These are phyloP conservation scores for Colletotrichum cereale DNA, from an alignment of 2,329 filamentous ascomycete genomes.

Conservation along the genomic window DNA sequence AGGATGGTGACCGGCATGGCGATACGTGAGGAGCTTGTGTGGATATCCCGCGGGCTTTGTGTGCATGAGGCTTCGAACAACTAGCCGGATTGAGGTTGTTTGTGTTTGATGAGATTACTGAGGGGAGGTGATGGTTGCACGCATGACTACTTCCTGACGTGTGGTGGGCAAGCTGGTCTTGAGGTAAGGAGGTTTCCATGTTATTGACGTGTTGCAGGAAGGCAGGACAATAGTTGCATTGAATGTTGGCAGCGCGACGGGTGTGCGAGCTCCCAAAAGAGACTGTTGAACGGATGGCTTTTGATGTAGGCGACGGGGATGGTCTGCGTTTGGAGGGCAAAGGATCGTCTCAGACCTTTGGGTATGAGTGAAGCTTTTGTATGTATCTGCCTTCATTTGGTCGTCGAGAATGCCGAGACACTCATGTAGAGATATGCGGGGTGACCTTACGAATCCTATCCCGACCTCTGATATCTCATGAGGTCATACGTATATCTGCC, in stretches of 20 bases:
- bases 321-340: neutral
- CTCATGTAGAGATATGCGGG: neutral
- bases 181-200: neutral
- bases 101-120: neutral
- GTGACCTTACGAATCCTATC: neutral
- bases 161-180: neutral
- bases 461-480: neutral
- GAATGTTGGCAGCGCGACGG: neutral
- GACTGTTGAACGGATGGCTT: constrained; percentile 1
- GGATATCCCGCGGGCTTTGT: neutral
- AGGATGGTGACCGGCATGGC: neutral
- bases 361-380: neutral
- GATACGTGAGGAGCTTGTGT: neutral
- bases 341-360: neutral
- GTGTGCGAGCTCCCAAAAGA: constrained; percentile 1
- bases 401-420: neutral
- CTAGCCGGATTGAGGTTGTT: neutral
- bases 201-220: neutral
- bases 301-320: neutral
- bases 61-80: neutral
- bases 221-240: neutral
- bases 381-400: neutral
- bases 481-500: neutral
- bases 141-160: neutral
- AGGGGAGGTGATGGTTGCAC: neutral